Evolutionary conservation across 2,329 filamentous ascomycete genomes (phyloP).

Genomic region (Davidsoniella virescens): DNA sequence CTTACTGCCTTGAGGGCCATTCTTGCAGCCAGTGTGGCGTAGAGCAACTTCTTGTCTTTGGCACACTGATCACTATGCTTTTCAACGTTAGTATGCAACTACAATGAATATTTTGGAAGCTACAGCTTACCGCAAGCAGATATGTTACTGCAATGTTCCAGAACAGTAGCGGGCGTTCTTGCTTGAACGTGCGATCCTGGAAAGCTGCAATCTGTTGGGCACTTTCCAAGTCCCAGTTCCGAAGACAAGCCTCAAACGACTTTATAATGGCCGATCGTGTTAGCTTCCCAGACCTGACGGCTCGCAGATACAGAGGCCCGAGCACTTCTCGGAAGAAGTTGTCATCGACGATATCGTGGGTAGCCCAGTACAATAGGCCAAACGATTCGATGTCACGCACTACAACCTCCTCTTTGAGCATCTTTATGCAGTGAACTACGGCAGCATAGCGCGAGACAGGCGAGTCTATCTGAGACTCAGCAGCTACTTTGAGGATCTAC

Average conservation of each 20-base stretch:
- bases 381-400: conserved; percentile 34
- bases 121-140: conserved; percentile 31
- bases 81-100: neutral
- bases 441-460: conserved; percentile 7
- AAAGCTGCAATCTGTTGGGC: conserved; percentile 33
- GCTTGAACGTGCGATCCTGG: conserved; percentile 33
- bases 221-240: conserved; percentile 30
- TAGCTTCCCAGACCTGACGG: conserved; percentile 30
- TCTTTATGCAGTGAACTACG: conserved; percentile 2
- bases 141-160: conserved; percentile 39
- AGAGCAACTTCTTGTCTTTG: conserved; percentile 33
- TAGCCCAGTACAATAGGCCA: conserved; percentile 39
- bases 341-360: conserved; percentile 23
- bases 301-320: conserved; percentile 30
- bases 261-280: conserved; percentile 30
- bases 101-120: neutral
- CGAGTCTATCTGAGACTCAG: conserved; percentile 5
- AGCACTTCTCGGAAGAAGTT: conserved; percentile 31
- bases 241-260: conserved; percentile 36
- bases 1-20: conserved; percentile 11
- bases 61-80: conserved; percentile 32
- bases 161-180: conserved; percentile 33
- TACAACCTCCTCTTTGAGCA: conserved; percentile 27
- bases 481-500: conserved; percentile 6
- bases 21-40: conserved; percentile 29